Base-by-base conservation (phyloP, 2,329 filamentous ascomycete species). In the Orbilia quercus region DNA sequence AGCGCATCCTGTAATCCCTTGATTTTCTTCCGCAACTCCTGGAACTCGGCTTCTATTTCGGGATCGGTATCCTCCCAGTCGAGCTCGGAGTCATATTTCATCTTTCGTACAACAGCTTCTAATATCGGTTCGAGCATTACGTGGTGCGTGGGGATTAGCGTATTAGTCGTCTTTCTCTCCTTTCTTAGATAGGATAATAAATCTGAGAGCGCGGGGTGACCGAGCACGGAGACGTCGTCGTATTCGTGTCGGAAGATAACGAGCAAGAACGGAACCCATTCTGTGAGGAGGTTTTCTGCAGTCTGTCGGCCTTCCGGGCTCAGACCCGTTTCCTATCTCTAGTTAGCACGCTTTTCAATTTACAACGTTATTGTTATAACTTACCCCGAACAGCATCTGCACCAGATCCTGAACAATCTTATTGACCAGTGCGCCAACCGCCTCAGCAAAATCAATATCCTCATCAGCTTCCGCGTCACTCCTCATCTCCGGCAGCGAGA, bases 171-270 rank as follows among this genome's bases (percentile, higher is more conserved):
- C 78, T 86, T 88, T 75, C 89, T 86, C 38, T 92, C 84, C 81
- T 93, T 96, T 66, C 95, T 90, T 76, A 98, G 86, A 80, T 96
- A 94, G 25, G 92, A 92, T 73, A 99, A 86, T 53, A 98, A 86
- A 78, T 99, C 96, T 53, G 91, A 96, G 63, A 98, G 87, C 38
- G 91, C 94, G 20, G 93, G 91, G 74, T 99, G 96, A 69, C 98
- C 92, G 11, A 92, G 95, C 36, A 93, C 96, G 84, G 95, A 98
- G 77, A 99, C 90, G 82, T 99, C 95, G 81, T 99, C 95, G 80
- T 96, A 99, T 80, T 99, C 93, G 81, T 99, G 95, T 22, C 92
- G 91, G 82, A 99, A 97, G 84, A 97, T 97, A 40, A 94, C 91
- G 55, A 99, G 84, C 11, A 98, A 85, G 77, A 93, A 90, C 0